A percentile compares a stretch with the other conserved stretches of the same genome.
Evolutionary conservation across 768 basidiomycete genomes (phyloP).

Genomic region (Hygrophoropsis aurantiaca): DNA sequence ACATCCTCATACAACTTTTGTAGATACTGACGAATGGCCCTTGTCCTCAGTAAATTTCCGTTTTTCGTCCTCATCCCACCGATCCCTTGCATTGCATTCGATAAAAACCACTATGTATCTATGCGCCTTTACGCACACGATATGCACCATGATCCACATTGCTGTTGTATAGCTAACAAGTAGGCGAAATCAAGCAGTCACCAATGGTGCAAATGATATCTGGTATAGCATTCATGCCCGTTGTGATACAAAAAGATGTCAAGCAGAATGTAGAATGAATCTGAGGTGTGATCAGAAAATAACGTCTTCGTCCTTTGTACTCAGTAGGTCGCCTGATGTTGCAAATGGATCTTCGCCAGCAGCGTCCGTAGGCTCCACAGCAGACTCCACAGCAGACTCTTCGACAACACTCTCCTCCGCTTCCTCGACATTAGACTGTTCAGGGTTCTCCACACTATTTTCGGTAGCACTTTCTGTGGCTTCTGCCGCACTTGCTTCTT

Average conservation of each 20-base stretch:
- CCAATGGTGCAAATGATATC: conserved; percentile 1
- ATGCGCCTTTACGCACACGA: conserved; percentile 51
- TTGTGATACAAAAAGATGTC: background rate
- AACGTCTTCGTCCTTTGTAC: conserved; percentile 87
- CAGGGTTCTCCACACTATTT: background rate
- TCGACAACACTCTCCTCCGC: background rate
- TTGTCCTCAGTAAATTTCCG: conserved; percentile 33
- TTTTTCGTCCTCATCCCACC: conserved; percentile 15
- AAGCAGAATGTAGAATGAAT: conserved; percentile 11
- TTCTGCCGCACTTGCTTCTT: conserved; percentile 25
- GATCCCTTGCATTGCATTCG: conserved; percentile 16
- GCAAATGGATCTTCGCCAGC: conserved; percentile 1
- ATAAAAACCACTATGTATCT: conserved; percentile 69
- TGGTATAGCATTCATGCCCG: background rate
- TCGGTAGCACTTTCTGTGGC: conserved; percentile 7
- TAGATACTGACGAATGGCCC: conserved; percentile 11
- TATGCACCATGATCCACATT: conserved; percentile 50
- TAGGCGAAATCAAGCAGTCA: background rate
- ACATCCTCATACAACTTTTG: conserved; percentile 1
- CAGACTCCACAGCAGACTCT: background rate
- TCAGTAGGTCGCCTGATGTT: conserved; percentile 60
- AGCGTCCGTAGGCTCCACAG: conserved; percentile 8
- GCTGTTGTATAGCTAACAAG: background rate
- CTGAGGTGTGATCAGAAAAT: conserved; percentile 65
- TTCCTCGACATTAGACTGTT: background rate